Conservation (phyloP, 2,329 filamentous ascomycete genomes). For the Trichophyton mentagrophytes region DNA sequence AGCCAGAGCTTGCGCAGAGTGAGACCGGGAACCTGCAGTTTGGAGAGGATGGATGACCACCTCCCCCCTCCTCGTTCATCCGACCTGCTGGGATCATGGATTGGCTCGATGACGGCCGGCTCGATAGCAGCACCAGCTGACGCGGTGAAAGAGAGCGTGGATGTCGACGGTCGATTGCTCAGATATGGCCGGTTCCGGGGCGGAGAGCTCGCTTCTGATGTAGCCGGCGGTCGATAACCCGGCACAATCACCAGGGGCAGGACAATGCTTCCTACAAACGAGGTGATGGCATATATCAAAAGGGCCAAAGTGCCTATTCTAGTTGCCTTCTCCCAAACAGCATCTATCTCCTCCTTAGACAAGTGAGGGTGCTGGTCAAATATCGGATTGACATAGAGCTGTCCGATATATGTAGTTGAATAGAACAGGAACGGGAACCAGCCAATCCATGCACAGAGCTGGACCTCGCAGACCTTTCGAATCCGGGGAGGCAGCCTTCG, state of each 20-base stretch:
- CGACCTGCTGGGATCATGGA: slow-evolving; percentile 8
- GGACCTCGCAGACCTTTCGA: slow-evolving; percentile 64
- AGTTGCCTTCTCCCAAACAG: slow-evolving; percentile 71
- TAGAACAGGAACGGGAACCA: slow-evolving; percentile 97
- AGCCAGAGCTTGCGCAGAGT: slow-evolving; percentile 86
- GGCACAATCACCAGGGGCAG: slow-evolving; percentile 77
- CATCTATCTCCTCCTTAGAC: slow-evolving; percentile 60
- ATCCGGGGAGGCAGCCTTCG: slow-evolving; percentile 70
- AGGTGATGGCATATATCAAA: slow-evolving; percentile 75
- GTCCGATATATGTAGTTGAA: slow-evolving; percentile 83
- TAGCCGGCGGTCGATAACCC: slow-evolving; percentile 43
- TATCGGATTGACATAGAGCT: slow-evolving; percentile 78
- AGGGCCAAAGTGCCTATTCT: slow-evolving; percentile 80
- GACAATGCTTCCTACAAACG: slow-evolving; percentile 66
- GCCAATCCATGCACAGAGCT: slow-evolving; percentile 82
- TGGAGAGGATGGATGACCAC: slow-evolving; percentile 38
- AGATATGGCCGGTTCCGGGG: slow-evolving; percentile 15
- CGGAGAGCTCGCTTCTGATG: slow-evolving; percentile 9
- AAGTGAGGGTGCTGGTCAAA: slow-evolving; percentile 67
- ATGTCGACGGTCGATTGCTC: slow-evolving; percentile 22
- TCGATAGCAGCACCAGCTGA: slow-evolving; percentile 23
- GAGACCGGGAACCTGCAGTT: slow-evolving; percentile 64
- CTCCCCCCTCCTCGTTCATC: slow-evolving; percentile 12
- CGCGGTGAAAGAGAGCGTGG: slow-evolving; percentile 21
- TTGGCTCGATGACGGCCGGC: neutral